Conservation (phyloP, 2,329 filamentous ascomycete species). For the Zymoseptoria crescenta region DNA sequence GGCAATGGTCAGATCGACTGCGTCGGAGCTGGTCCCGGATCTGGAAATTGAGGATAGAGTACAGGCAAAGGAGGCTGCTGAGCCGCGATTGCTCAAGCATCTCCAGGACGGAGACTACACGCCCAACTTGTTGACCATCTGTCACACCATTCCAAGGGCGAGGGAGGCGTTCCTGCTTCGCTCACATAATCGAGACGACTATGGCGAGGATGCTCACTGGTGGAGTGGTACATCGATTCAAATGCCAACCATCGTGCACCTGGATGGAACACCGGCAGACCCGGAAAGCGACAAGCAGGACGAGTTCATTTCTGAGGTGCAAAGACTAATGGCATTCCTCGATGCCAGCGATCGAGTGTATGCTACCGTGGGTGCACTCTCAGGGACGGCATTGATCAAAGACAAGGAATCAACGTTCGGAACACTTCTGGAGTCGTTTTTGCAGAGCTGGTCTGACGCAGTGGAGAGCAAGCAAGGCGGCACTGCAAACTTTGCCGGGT, state of each 20-base stretch:
- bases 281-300: slow-evolving; percentile 32
- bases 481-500: slow-evolving; percentile 6
- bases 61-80: slow-evolving; percentile 39
- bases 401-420: slow-evolving; percentile 5
- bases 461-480: slow-evolving; percentile 5
- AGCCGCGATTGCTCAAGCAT: slow-evolving; percentile 53
- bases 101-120: slow-evolving; percentile 46
- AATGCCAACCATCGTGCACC: slow-evolving; percentile 44
- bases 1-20: slow-evolving; percentile 43
- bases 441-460: slow-evolving; percentile 20
- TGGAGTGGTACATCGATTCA: slow-evolving; percentile 52
- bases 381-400: slow-evolving; percentile 19
- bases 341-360: slow-evolving; percentile 52
- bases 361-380: slow-evolving; percentile 47
- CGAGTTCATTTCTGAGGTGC: slow-evolving; percentile 48
- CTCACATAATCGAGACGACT: slow-evolving; percentile 39
- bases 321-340: slow-evolving; percentile 55
- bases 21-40: slow-evolving; percentile 48
- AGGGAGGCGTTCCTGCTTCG: slow-evolving; percentile 49
- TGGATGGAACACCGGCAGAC: slow-evolving; percentile 19
- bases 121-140: slow-evolving; percentile 52
- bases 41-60: slow-evolving; percentile 30
- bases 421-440: slow-evolving; percentile 16
- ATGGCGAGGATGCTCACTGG: slow-evolving; percentile 52
- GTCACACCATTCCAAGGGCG: slow-evolving; percentile 53